A percentile compares a stretch with the other conserved stretches of the same genome.
These are phyloP conservation scores for Calcarisporium arbuscula DNA, from an alignment of 2,329 filamentous ascomycete species.

Conservation along the genomic window DNA sequence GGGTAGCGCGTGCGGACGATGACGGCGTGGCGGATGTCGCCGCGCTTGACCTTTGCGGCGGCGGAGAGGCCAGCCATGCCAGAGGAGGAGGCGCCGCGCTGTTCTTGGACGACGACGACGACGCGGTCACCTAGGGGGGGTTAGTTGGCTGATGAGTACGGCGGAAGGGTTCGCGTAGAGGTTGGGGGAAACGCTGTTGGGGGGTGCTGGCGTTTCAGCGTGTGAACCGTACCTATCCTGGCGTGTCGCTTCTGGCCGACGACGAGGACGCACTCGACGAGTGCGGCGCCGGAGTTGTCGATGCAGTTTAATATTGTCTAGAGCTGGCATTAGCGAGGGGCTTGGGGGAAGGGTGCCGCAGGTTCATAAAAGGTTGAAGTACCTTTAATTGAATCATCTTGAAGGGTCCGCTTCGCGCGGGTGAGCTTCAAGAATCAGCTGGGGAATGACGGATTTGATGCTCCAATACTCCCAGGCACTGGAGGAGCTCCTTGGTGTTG, in stretches of 20 bases:
- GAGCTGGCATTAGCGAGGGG: conserved; percentile 8
- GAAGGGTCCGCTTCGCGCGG: conserved; percentile 19
- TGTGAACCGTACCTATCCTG: conserved; percentile 66
- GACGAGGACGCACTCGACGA: conserved; percentile 94
- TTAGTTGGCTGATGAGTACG: conserved; percentile 1
- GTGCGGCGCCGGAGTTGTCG: conserved; percentile 96
- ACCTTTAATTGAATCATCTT: conserved; percentile 93
- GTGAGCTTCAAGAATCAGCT: not conserved
- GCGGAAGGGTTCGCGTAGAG: not conserved
- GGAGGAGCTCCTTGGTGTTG: conserved; percentile 1
- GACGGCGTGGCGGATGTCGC: conserved; percentile 93
- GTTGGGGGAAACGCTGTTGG: not conserved
- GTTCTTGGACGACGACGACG: conserved; percentile 95
- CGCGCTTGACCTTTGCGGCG: conserved; percentile 88
- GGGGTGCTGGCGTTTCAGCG: not conserved
- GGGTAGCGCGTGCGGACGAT: conserved; percentile 89
- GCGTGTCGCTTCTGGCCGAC: conserved; percentile 85
- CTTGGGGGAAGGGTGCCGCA: not conserved
- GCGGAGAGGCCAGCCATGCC: conserved; percentile 65
- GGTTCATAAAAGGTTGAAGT: too few relatives aligned
- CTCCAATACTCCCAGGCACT: not conserved
- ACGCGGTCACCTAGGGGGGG: conserved; percentile 76
- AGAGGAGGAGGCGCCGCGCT: conserved; percentile 70
- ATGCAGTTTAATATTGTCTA: conserved; percentile 98
- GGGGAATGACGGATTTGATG: not conserved